A percentile compares a stretch with the other conserved stretches of the same genome.
These are phyloP conservation scores for Mycogone perniciosa DNA, from an alignment of 2,329 filamentous ascomycete species.

Conservation along the genomic window DNA sequence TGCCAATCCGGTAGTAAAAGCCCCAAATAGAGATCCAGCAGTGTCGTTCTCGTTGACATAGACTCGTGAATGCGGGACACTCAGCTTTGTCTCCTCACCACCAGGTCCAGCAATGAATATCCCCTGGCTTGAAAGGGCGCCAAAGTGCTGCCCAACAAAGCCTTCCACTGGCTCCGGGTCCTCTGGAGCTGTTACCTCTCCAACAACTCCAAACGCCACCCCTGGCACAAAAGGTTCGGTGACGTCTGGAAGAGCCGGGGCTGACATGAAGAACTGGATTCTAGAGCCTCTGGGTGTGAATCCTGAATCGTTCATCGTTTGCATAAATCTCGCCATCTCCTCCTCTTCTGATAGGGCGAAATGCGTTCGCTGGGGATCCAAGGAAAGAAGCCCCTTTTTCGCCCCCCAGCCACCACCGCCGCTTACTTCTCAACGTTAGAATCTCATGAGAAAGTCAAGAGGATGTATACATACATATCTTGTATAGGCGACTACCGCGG, in stretches of 20 bases:
- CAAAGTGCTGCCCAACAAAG: slow-evolving; percentile 46
- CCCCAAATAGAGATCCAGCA: slow-evolving; percentile 2
- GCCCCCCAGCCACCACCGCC: slow-evolving; percentile 80
- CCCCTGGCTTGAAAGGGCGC: slow-evolving; percentile 55
- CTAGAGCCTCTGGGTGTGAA: slow-evolving; percentile 57
- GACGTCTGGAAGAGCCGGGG: slow-evolving; percentile 22
- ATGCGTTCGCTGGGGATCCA: slow-evolving; percentile 62
- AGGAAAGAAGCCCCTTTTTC: slow-evolving; percentile 70
- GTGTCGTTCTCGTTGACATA: slow-evolving; percentile 15
- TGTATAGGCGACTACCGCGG: slow-evolving; percentile 40
- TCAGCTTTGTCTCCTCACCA: slow-evolving; percentile 25
- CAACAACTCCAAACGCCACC: slow-evolving; percentile 30
- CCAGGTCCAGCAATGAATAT: slow-evolving; percentile 40
- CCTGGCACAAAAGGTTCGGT: slow-evolving; percentile 13
- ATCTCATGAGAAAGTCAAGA: neutral
- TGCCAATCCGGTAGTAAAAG: slow-evolving; percentile 7
- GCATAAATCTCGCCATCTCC: slow-evolving; percentile 48
- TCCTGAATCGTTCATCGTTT: slow-evolving; percentile 39
- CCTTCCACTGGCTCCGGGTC: slow-evolving; percentile 1
- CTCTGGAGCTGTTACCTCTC: slow-evolving; percentile 6
- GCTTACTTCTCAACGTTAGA: slow-evolving; percentile 46
- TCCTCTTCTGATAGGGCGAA: slow-evolving; percentile 40
- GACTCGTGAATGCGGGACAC: slow-evolving; percentile 29
- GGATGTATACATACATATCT: slow-evolving; percentile 25
- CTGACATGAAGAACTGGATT: slow-evolving; percentile 58